Conservation (phyloP, 257 asterid species). For the Nicotiana benthamiana region DNA sequence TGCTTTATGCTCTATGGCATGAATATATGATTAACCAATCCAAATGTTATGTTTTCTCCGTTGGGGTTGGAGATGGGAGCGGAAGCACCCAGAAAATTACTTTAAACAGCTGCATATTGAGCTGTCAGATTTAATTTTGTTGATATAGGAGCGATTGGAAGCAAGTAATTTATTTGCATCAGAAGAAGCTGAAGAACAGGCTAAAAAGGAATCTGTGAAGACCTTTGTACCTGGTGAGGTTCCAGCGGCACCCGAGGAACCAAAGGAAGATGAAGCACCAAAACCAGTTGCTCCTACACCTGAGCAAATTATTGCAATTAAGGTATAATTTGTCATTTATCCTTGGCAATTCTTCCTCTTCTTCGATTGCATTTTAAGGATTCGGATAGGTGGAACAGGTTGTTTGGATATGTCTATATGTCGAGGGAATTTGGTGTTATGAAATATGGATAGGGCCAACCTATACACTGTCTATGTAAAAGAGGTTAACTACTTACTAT, state of each 20-base stretch:
- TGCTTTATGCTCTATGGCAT: no score
- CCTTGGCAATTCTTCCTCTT: conserved; percentile 2
- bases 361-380: background rate
- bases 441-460: background rate
- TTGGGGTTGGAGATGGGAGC: background rate
- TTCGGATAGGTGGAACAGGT: background rate
- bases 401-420: background rate
- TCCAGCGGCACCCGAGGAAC: conserved; percentile 41
- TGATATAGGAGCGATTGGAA: conserved; percentile 77
- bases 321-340: conserved; percentile 33
- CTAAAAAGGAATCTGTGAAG: conserved; percentile 72
- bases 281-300: conserved; percentile 87
- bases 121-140: background rate
- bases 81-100: background rate
- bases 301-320: conserved; percentile 90
- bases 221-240: conserved; percentile 70
- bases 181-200: conserved; percentile 88
- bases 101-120: background rate
- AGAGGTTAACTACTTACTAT: background rate
- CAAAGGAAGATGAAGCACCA: conserved; percentile 60
- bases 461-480: background rate
- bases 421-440: background rate
- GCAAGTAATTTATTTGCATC: conserved; percentile 78
- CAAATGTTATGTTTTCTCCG: background rate
- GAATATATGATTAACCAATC: background rate